A percentile compares a stretch with the other conserved stretches of the same genome.
phyloP scores from a whole-genome alignment of 768 basidiomycete genomes.

The Russula foetens region DNA sequence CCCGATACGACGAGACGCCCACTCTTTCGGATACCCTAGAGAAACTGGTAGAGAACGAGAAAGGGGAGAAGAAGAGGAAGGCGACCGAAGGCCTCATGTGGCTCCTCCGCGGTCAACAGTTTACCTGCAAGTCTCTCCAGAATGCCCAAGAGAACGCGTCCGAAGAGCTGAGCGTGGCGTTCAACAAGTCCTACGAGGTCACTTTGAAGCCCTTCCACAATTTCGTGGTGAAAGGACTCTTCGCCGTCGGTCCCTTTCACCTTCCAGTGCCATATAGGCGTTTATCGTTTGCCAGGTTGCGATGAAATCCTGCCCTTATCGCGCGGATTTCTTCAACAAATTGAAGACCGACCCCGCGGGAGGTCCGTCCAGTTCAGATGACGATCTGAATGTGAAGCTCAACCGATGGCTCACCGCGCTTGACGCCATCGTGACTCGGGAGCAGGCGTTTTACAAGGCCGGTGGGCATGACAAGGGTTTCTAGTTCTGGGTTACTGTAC shows the following conservation, averaged over 20 bases:
- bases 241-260: constrained; percentile 38
- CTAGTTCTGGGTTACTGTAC: constrained; percentile 24
- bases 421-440: constrained; percentile 37
- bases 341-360: constrained; percentile 35
- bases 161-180: constrained; percentile 61
- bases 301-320: constrained; percentile 62
- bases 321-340: constrained; percentile 49
- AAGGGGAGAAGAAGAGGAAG: constrained; percentile 74
- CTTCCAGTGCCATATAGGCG: neutral
- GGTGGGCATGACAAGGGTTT: constrained; percentile 38
- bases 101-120: constrained; percentile 85
- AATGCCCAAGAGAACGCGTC: constrained; percentile 55
- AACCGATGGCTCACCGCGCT: constrained; percentile 47
- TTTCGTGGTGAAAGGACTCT: constrained; percentile 53
- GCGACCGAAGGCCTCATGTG: constrained; percentile 92
- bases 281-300: constrained; percentile 35
- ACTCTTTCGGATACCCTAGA: constrained; percentile 71
- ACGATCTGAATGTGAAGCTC: constrained; percentile 39
- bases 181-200: constrained; percentile 70
- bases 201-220: constrained; percentile 84
- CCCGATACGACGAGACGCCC: constrained; percentile 64
- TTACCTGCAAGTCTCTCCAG: constrained; percentile 79
- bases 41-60: constrained; percentile 74
- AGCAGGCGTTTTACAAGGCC: constrained; percentile 40
- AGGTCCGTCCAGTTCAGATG: constrained; percentile 31